Percentiles rank a stretch among this genome's conserved stretches.
Conservation (phyloP, 192 early-diverging fungal species). For the Lobosporangium transversale region DNA sequence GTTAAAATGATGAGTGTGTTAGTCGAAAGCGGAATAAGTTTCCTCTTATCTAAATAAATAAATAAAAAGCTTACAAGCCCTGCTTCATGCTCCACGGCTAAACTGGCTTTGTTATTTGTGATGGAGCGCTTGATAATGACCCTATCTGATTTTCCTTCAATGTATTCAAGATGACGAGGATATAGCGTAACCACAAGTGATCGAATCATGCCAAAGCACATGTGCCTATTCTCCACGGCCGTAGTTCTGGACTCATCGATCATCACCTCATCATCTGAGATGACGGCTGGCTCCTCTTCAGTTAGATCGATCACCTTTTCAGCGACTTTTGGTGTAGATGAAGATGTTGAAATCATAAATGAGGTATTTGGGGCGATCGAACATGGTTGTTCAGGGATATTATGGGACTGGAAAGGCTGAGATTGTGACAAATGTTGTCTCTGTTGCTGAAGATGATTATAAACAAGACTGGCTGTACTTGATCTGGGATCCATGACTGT, state of each 20-base stretch:
- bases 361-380: conserved; percentile 1
- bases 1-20: neutral
- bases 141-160: conserved; percentile 37
- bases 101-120: conserved; percentile 43
- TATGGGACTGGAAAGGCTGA: neutral
- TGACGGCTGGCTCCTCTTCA: conserved; percentile 19
- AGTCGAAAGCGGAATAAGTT: too few relatives aligned
- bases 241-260: conserved; percentile 52
- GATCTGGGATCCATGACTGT: neutral
- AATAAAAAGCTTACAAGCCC: conserved; percentile 18
- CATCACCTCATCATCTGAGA: conserved; percentile 43
- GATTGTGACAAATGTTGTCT: neutral
- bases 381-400: conserved; percentile 5
- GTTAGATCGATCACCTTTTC: conserved; percentile 39
- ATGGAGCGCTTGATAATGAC: conserved; percentile 39
- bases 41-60: neutral
- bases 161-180: conserved; percentile 41
- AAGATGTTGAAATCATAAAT: conserved; percentile 9
- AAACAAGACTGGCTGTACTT: neutral
- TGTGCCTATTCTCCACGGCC: conserved; percentile 44
- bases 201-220: conserved; percentile 55
- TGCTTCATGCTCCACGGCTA: conserved; percentile 33
- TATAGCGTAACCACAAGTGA: conserved; percentile 44
- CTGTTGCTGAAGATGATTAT: conserved; percentile 11
- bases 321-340: conserved; percentile 6